These are phyloP conservation scores for Pachyrhizus erosus DNA, from an alignment of 306 rosid species.

Conservation along the genomic window DNA sequence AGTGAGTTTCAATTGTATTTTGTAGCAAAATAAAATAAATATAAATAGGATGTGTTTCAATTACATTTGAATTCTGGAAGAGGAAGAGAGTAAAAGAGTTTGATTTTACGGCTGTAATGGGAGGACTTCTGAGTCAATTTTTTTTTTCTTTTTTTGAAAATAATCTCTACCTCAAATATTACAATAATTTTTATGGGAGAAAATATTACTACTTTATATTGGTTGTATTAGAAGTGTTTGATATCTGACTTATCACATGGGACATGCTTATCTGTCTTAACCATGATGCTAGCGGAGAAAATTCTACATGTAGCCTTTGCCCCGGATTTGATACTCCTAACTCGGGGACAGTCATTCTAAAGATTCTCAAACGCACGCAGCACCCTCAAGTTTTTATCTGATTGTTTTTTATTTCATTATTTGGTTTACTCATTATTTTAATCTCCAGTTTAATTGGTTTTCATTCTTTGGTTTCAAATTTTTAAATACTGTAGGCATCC, in stretches of 20 bases:
- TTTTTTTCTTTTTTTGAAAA: neutral
- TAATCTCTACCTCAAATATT: neutral
- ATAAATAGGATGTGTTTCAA: neutral
- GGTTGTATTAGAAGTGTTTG: neutral
- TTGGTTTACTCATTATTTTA: too few relatives aligned
- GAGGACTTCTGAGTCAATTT: neutral
- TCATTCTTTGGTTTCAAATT: too few relatives aligned
- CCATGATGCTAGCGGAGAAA: neutral
- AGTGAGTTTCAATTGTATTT: slow-evolving; percentile 22
- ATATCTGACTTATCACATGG: neutral
- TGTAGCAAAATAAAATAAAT: neutral
- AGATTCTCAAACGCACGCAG: too few relatives aligned
- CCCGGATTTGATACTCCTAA: too few relatives aligned
- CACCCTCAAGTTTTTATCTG: too few relatives aligned
- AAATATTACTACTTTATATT: neutral
- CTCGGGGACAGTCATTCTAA: too few relatives aligned
- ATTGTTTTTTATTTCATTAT: too few relatives aligned
- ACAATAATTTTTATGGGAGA: neutral
- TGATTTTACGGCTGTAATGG: neutral
- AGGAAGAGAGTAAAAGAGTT: neutral
- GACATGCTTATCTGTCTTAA: neutral
- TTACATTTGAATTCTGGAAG: slow-evolving; percentile 3
- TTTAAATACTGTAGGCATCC: too few relatives aligned
- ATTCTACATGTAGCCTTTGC: neutral
- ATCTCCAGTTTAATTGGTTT: too few relatives aligned